A percentile compares a stretch with the other conserved stretches of the same genome.
Conservation (phyloP, 805 yeast genomes). For the Nadsonia fulvescens region DNA sequence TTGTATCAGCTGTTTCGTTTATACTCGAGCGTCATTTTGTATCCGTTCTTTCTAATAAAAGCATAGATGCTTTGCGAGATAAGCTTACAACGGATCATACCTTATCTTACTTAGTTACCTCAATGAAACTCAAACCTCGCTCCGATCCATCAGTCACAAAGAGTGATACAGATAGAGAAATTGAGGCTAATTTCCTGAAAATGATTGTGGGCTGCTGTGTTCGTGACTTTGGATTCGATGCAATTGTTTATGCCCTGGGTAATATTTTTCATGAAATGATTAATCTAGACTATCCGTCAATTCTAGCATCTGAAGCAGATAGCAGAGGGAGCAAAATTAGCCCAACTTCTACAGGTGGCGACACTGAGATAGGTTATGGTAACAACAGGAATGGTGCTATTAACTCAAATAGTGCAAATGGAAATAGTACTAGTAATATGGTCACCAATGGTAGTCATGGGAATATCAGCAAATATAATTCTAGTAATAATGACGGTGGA, state of each 20-base stretch:
- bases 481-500: too few species aligned
- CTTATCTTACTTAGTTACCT: conserved; percentile 8
- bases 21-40: conserved; percentile 5
- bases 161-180: too few species aligned
- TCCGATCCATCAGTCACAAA: too few species aligned
- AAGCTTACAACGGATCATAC: conserved; percentile 8
- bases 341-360: too few species aligned
- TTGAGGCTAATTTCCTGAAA: too few species aligned
- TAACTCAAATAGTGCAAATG: too few species aligned
- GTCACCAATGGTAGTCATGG: too few species aligned
- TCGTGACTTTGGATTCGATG: conserved; percentile 67
- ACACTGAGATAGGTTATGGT: too few species aligned
- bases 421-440: too few species aligned
- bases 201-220: conserved; percentile 13
- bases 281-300: conserved; percentile 25
- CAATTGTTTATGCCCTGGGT: conserved; percentile 42
- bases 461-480: too few species aligned
- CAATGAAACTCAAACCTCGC: conserved; percentile 4
- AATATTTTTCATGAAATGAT: conserved; percentile 49
- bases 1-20: conserved; percentile 3
- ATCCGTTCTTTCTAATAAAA: not conserved
- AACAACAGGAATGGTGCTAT: too few species aligned
- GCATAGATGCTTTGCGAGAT: conserved; percentile 5
- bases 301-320: not conserved
- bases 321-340: conserved; percentile 2